These are phyloP conservation scores for Fagopyrum esculentum DNA, from an alignment of 148 eudicot genomes.

Conservation along the genomic window DNA sequence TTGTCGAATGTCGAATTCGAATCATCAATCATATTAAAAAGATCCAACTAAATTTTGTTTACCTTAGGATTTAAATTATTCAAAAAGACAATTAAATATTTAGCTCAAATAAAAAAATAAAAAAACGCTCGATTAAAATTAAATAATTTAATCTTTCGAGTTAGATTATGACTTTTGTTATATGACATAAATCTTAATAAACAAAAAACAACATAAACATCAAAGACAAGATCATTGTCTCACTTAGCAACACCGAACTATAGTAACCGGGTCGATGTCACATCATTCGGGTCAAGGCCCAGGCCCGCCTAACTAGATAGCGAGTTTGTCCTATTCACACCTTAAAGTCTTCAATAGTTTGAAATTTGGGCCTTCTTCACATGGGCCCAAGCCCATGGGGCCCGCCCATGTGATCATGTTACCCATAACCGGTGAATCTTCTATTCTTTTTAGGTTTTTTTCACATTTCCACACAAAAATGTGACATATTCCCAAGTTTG, in stretches of 20 bases:
- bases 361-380: not conserved
- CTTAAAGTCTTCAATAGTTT: not conserved
- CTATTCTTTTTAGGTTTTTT: not conserved
- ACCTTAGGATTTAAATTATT: too few species aligned
- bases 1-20: too few species aligned
- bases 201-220: too few species aligned
- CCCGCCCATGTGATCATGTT: constrained; percentile 2
- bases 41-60: too few species aligned
- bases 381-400: not conserved
- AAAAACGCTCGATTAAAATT: too few species aligned
- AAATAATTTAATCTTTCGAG: too few species aligned
- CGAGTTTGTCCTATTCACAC: not conserved
- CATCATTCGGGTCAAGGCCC: constrained; percentile 3
- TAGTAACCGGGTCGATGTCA: not conserved
- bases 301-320: not conserved
- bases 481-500: not conserved
- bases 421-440: not conserved
- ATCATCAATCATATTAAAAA: too few species aligned
- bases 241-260: not conserved
- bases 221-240: too few species aligned
- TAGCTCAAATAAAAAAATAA: too few species aligned
- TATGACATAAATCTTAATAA: too few species aligned
- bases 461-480: not conserved
- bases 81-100: too few species aligned
- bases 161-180: too few species aligned